Evolutionary conservation across 306 rosid species (phyloP).

Genomic region (Fragaria ananassa): DNA sequence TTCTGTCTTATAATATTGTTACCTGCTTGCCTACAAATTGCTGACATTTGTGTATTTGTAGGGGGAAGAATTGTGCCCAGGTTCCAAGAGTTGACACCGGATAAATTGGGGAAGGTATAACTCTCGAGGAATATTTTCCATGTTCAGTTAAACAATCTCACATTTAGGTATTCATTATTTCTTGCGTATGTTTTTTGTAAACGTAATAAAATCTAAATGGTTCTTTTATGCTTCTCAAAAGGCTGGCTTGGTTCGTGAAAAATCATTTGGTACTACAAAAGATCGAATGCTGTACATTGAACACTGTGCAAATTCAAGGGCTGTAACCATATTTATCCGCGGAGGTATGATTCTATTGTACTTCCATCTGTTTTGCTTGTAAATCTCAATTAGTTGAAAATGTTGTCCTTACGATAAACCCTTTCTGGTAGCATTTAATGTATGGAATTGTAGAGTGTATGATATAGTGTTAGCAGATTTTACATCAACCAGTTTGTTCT

Average conservation of each 20-base stretch:
- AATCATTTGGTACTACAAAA: conserved; percentile 92
- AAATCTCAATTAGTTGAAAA: not conserved
- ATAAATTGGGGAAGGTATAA: conserved; percentile 84
- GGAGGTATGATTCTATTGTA: conserved; percentile 55
- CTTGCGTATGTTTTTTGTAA: not conserved
- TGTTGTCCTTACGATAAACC: not conserved
- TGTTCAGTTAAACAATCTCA: not conserved
- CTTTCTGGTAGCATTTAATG: not conserved
- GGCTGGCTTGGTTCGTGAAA: conserved; percentile 98
- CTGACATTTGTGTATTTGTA: conserved; percentile 33
- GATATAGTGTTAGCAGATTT: not conserved
- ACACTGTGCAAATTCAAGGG: conserved; percentile 96
- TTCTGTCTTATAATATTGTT: not conserved
- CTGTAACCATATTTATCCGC: conserved; percentile 84
- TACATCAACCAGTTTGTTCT: not conserved
- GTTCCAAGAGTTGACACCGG: conserved; percentile 91
- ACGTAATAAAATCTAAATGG: not conserved
- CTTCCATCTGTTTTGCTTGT: not conserved
- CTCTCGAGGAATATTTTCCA: not conserved
- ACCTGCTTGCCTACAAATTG: not conserved
- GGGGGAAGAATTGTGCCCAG: conserved; percentile 99
- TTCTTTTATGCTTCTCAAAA: conserved; percentile 14
- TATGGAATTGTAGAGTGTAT: not conserved
- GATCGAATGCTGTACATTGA: conserved; percentile 95
- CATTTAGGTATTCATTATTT: not conserved